These are phyloP conservation scores for Cercospora zeina DNA, from an alignment of 2,329 filamentous ascomycete species.

Conservation along the genomic window DNA sequence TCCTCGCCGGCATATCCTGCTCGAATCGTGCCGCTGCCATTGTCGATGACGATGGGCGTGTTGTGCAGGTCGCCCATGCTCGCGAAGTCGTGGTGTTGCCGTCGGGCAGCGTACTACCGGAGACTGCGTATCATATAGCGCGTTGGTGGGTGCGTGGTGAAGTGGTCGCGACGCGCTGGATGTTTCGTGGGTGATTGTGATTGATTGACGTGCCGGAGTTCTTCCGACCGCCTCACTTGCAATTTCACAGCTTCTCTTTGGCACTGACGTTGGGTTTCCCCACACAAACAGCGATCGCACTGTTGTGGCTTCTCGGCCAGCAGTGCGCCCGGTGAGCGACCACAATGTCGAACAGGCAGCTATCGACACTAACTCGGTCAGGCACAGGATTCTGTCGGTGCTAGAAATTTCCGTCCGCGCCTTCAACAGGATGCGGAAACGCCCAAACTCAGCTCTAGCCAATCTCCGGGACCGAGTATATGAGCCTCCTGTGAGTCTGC, in stretches of 20 bases:
- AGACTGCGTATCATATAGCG: conserved; percentile 24
- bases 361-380: neutral
- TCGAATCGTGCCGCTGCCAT: conserved; percentile 95
- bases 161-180: conserved; percentile 10
- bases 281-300: neutral
- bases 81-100: conserved; percentile 22
- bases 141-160: neutral
- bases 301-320: neutral
- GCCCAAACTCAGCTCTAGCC: neutral
- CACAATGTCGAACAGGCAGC: neutral
- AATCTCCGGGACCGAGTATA: conserved; percentile 10
- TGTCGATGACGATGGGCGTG: conserved; percentile 97
- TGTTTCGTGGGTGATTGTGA: neutral
- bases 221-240: conserved; percentile 6
- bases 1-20: conserved; percentile 97
- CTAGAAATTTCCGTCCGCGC: conserved; percentile 4
- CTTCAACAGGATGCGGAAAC: neutral
- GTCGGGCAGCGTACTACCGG: conserved; percentile 28
- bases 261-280: neutral
- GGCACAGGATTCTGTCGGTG: conserved; percentile 6
- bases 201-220: conserved; percentile 6
- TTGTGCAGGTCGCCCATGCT: conserved; percentile 80
- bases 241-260: neutral
- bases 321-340: neutral
- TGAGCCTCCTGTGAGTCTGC: neutral